Evolutionary conservation across 106 monocot species (phyloP).

Genomic region (Vanilla planifolia): DNA sequence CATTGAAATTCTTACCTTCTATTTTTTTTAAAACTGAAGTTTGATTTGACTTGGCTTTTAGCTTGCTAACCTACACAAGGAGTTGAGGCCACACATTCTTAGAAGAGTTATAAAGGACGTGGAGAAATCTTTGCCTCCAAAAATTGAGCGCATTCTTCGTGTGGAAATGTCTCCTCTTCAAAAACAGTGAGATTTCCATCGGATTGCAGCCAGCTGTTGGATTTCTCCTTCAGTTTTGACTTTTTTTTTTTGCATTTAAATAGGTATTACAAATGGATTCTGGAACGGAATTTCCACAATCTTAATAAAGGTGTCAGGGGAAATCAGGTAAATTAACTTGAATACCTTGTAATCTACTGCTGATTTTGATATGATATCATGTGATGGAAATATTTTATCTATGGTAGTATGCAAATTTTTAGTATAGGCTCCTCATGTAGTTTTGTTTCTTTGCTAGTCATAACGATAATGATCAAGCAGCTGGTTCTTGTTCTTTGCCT

Average conservation of each 20-base stretch:
- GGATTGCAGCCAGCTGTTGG: conserved; percentile 1
- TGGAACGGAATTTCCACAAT: conserved; percentile 96
- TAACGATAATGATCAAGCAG: too few species aligned
- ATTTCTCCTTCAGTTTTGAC: not conserved
- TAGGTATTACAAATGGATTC: conserved; percentile 99
- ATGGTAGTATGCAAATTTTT: too few species aligned
- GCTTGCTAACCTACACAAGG: conserved; percentile 96
- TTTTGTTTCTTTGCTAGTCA: too few species aligned
- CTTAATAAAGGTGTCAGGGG: conserved; percentile 98
- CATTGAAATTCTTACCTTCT: not conserved
- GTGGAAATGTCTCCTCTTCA: conserved; percentile 99
- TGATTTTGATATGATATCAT: not conserved
- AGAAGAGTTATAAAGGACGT: conserved; percentile 98
- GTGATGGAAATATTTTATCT: not conserved
- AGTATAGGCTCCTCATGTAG: too few species aligned
- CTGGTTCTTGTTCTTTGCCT: too few species aligned
- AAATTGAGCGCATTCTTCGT: conserved; percentile 98
- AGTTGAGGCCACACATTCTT: conserved; percentile 94
- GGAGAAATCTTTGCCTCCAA: conserved; percentile 95
- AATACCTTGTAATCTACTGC: not conserved
- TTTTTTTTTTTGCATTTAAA: not conserved
- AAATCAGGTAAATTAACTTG: conserved; percentile 59
- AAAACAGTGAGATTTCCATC: conserved; percentile 64
- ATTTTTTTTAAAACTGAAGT: not conserved
- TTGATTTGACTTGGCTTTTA: conserved; percentile 29